Evolutionary conservation across 768 basidiomycete genomes (phyloP).

Genomic region (Rhizopogon salebrosus): DNA sequence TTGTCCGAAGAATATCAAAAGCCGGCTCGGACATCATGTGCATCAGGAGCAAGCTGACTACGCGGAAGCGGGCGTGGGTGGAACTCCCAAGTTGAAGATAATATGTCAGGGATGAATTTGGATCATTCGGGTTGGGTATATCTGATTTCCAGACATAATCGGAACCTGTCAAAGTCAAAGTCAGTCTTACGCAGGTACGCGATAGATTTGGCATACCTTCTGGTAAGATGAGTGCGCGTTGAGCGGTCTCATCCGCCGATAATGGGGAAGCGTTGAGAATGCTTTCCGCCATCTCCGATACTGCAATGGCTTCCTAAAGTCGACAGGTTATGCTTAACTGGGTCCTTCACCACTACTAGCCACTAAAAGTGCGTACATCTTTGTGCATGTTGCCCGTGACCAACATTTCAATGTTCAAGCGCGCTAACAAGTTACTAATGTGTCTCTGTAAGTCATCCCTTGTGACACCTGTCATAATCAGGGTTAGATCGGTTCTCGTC

Average conservation of each 20-base stretch:
- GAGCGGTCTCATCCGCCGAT: constrained; percentile 49
- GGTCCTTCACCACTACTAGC: not conserved
- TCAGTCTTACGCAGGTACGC: constrained; percentile 7
- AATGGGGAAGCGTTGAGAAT: constrained; percentile 53
- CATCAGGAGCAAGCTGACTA: constrained; percentile 63
- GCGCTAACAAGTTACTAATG: constrained; percentile 50
- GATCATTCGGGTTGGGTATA: constrained; percentile 79
- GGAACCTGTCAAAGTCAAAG: constrained; percentile 41
- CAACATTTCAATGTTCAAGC: constrained; percentile 66
- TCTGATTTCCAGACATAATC: constrained; percentile 62
- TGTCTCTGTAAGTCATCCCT: constrained; percentile 65
- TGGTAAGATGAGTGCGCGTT: constrained; percentile 63
- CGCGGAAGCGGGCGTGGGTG: constrained; percentile 58
- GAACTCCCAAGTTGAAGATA: constrained; percentile 75
- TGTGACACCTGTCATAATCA: constrained; percentile 51
- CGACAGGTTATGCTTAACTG: not conserved
- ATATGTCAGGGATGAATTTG: constrained; percentile 85
- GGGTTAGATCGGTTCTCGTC: not conserved
- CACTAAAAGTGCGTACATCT: constrained; percentile 47
- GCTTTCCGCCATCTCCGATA: constrained; percentile 69
- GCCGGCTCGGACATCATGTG: constrained; percentile 90
- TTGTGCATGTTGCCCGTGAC: constrained; percentile 82
- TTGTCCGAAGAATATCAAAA: constrained; percentile 86
- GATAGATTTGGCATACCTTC: constrained; percentile 38
- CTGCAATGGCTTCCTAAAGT: constrained; percentile 65